Conservation (phyloP, 1,284 basidiomycete genomes). For the Microbotryum saponariae region DNA sequence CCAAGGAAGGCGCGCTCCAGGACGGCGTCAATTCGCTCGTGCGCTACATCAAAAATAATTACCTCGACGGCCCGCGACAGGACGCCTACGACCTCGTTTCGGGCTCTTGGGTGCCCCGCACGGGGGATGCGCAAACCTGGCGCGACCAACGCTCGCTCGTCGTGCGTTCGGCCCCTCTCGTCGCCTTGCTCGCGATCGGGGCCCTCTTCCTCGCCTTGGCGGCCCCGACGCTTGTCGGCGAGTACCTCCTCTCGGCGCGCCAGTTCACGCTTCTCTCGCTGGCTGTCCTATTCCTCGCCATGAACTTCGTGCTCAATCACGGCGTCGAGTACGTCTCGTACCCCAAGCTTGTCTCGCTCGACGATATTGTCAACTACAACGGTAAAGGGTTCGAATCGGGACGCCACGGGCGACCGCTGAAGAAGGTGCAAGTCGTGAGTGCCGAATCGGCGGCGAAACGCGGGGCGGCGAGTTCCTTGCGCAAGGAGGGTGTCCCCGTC, state of each 20-base stretch:
- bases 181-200: conserved; percentile 70
- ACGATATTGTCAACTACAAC: conserved; percentile 74
- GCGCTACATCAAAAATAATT: conserved; percentile 94
- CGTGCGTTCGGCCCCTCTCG: conserved; percentile 65
- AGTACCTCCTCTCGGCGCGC: conserved; percentile 12
- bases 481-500: conserved; percentile 18
- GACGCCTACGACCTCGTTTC: conserved; percentile 93
- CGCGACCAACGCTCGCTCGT: conserved; percentile 70
- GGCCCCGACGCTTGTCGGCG: conserved; percentile 62
- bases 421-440: conserved; percentile 9
- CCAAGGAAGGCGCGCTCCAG: conserved; percentile 66
- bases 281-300: conserved; percentile 48
- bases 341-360: conserved; percentile 80
- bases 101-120: conserved; percentile 75
- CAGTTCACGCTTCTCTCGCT: conserved; percentile 61
- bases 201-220: conserved; percentile 78
- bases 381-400: conserved; percentile 77
- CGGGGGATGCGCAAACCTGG: conserved; percentile 40
- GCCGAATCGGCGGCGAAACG: conserved; percentile 17
- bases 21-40: conserved; percentile 81
- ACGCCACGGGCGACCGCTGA: conserved; percentile 55
- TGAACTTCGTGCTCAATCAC: conserved; percentile 65
- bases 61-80: conserved; percentile 90
- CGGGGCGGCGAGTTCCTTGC: conserved; percentile 10
- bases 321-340: conserved; percentile 84